A percentile compares a stretch with the other conserved stretches of the same genome.
Evolutionary conservation across 306 rosid species (phyloP).

Genomic region (Morella rubra): DNA sequence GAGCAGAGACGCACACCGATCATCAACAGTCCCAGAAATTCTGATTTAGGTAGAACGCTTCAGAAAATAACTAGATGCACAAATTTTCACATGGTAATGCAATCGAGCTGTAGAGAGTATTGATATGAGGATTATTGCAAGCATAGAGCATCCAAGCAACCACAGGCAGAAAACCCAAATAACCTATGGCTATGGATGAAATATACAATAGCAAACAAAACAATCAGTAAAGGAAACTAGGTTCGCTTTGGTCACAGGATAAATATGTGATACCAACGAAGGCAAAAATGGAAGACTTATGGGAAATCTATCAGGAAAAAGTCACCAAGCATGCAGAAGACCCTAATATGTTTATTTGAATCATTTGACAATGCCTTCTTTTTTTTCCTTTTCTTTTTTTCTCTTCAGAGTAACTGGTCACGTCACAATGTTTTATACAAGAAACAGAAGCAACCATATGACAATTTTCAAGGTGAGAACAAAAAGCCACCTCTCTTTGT

Average conservation of each 20-base stretch:
- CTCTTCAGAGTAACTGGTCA: not conserved
- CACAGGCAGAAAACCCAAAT: not conserved
- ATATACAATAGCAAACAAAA: not conserved
- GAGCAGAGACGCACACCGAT: constrained; percentile 13
- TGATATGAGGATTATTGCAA: not conserved
- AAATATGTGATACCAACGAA: not conserved
- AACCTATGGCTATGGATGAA: not conserved
- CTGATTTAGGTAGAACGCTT: not conserved
- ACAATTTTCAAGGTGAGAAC: not conserved
- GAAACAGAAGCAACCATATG: constrained; percentile 15
- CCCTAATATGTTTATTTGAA: too few species aligned
- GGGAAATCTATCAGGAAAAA: not conserved
- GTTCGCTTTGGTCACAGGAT: not conserved
- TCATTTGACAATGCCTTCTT: too few species aligned
- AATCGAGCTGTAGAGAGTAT: not conserved
- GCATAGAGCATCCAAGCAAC: not conserved
- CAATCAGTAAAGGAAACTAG: not conserved
- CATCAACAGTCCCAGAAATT: not conserved
- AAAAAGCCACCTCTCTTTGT: constrained; percentile 73
- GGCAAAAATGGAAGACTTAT: not conserved
- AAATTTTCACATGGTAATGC: not conserved
- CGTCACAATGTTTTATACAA: constrained; percentile 1
- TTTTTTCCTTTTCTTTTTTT: not conserved
- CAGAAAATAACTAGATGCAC: not conserved
- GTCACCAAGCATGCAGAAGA: not conserved